Evolutionary conservation across 2,329 filamentous ascomycete genomes (phyloP).

Genomic region (Scedosporium apiospermum): DNA sequence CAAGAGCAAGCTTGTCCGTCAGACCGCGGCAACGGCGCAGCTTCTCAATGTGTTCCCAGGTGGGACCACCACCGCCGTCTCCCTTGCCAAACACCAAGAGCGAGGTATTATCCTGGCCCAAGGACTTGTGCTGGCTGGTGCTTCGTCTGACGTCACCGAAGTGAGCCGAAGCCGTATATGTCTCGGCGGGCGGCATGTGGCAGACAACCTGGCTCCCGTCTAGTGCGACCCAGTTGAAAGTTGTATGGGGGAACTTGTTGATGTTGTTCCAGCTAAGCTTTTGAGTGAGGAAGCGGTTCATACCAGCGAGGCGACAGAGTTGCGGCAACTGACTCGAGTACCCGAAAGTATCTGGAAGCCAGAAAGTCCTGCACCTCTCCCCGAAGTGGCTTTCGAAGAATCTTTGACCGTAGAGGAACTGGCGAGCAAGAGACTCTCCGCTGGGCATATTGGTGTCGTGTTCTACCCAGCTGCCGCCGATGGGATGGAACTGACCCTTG

Average conservation of each 20-base stretch:
- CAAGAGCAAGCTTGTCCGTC: constrained; percentile 70
- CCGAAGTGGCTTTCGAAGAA: constrained; percentile 94
- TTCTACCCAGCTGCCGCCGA: constrained; percentile 97
- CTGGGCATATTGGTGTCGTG: constrained; percentile 97
- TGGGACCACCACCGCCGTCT: constrained; percentile 90
- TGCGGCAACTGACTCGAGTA: constrained; percentile 94
- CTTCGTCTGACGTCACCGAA: constrained; percentile 92
- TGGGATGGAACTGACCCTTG: constrained; percentile 83
- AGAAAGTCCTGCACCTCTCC: constrained; percentile 81
- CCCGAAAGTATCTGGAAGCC: constrained; percentile 96
- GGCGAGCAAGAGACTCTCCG: constrained; percentile 85
- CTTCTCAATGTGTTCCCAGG: constrained; percentile 90
- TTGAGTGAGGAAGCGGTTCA: constrained; percentile 94
- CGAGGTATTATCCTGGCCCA: constrained; percentile 86
- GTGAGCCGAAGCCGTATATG: constrained; percentile 88
- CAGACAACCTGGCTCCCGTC: constrained; percentile 96
- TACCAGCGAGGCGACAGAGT: constrained; percentile 84
- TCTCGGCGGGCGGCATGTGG: constrained; percentile 94
- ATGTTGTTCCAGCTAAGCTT: constrained; percentile 99
- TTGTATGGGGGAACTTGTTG: constrained; percentile 97
- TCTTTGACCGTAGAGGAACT: constrained; percentile 91
- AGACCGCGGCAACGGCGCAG: constrained; percentile 85
- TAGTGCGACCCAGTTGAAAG: constrained; percentile 95
- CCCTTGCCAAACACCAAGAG: constrained; percentile 93
- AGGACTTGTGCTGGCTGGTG: constrained; percentile 84